phyloP scores from a whole-genome alignment of 1,284 basidiomycete species.

The Fistulina hepatica region DNA sequence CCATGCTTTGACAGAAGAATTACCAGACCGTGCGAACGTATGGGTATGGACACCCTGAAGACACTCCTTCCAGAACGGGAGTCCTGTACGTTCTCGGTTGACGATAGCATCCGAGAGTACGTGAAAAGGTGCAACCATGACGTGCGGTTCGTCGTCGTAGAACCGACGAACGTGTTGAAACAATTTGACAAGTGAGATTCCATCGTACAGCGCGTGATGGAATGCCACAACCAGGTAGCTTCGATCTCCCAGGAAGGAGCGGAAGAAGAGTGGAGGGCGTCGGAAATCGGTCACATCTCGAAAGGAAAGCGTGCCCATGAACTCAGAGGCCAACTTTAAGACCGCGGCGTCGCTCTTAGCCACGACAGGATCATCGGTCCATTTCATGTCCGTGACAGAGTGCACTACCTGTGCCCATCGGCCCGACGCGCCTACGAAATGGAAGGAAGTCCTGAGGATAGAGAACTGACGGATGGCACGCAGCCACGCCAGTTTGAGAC shows the following conservation, averaged over 20 bases:
- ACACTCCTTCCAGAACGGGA: too few species aligned
- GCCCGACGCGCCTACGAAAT: conserved; percentile 7
- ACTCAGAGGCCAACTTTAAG: too few species aligned
- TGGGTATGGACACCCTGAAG: too few species aligned
- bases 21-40: conserved; percentile 7
- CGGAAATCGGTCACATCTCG: neutral
- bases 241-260: neutral
- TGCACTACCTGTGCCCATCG: too few species aligned
- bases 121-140: conserved; percentile 7
- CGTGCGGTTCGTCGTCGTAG: conserved; percentile 7
- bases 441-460: conserved; percentile 7
- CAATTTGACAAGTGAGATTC: conserved; percentile 5
- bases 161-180: conserved; percentile 2
- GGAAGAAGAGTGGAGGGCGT: conserved; percentile 1
- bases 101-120: too few species aligned
- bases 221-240: neutral
- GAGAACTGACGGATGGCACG: neutral
- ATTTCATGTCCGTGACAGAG: neutral
- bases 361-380: too few species aligned
- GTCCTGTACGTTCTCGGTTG: too few species aligned
- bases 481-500: conserved; percentile 5
- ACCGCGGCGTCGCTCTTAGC: too few species aligned
- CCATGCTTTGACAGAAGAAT: conserved; percentile 8
- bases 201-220: conserved; percentile 8
- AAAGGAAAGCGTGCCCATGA: too few species aligned